Conservation (phyloP, 164 flowering plant genomes). For the Echeveria elegans region DNA sequence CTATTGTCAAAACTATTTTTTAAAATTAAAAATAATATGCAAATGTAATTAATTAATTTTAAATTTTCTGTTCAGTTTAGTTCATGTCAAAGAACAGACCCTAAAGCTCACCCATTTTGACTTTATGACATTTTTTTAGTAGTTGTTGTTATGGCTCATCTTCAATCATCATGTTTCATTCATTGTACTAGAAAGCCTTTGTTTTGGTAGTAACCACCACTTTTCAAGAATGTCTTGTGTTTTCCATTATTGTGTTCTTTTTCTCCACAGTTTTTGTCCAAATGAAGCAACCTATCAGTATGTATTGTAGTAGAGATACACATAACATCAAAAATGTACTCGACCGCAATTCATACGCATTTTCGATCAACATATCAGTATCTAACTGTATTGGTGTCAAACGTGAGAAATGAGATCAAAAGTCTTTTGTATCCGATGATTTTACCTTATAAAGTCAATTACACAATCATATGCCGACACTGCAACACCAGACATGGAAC, state of each 20-base stretch:
- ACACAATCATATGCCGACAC: slow-evolving; percentile 2
- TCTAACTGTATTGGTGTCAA: no score
- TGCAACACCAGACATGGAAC: slow-evolving; percentile 4
- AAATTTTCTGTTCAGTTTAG: no score
- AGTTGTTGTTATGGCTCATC: slow-evolving; percentile 4
- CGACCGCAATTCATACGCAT: no score
- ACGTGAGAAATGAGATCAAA: no score
- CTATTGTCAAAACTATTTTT: no score
- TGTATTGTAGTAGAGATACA: no score
- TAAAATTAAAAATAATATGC: no score
- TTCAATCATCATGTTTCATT: slow-evolving; percentile 5
- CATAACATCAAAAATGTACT: no score
- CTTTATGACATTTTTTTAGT: neutral
- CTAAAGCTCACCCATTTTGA: neutral
- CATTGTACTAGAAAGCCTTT: slow-evolving; percentile 3
- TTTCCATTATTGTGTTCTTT: neutral
- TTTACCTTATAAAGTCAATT: neutral
- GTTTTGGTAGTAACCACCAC: neutral
- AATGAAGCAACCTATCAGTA: no score
- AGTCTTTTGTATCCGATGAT: neutral
- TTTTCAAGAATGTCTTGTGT: slow-evolving; percentile 4
- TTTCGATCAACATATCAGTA: no score
- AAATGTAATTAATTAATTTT: no score
- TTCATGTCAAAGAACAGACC: no score
- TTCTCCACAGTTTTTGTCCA: neutral